Conservation (phyloP, 306 rosid species). For the Abrus precatorius region DNA sequence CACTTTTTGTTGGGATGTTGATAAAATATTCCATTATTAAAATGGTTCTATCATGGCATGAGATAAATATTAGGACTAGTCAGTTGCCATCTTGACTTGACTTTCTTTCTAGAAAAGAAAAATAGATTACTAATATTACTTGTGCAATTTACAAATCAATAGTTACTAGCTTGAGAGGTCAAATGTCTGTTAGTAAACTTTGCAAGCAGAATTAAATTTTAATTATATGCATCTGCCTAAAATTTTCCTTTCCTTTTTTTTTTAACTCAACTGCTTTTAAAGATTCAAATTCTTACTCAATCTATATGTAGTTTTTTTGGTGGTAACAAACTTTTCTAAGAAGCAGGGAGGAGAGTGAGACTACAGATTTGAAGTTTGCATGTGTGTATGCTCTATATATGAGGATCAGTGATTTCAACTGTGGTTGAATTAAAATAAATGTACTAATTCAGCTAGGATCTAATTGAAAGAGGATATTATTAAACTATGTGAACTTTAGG, state of each 20-base stretch:
- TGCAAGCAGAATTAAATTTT: neutral
- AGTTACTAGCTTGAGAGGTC: constrained; percentile 28
- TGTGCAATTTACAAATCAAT: constrained; percentile 12
- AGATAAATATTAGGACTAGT: constrained; percentile 11
- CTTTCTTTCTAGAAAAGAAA: constrained; percentile 18
- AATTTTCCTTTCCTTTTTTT: neutral
- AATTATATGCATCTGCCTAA: neutral
- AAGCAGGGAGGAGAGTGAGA: constrained; percentile 3
- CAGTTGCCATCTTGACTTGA: constrained; percentile 17
- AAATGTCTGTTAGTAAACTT: constrained; percentile 6
- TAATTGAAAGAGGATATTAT: neutral
- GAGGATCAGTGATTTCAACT: neutral
- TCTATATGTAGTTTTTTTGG: constrained; percentile 2
- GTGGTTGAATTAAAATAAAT: neutral
- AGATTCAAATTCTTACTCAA: neutral
- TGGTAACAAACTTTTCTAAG: neutral
- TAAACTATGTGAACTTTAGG: neutral
- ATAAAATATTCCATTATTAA: constrained; percentile 20
- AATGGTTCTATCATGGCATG: constrained; percentile 17
- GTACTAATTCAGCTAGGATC: neutral
- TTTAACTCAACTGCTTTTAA: neutral
- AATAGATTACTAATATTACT: constrained; percentile 5
- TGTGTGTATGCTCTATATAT: neutral
- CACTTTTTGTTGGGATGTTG: neutral
- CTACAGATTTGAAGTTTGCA: neutral